Base-by-base conservation (phyloP, 345 rosid species). In the Eutrema yunnanense region DNA sequence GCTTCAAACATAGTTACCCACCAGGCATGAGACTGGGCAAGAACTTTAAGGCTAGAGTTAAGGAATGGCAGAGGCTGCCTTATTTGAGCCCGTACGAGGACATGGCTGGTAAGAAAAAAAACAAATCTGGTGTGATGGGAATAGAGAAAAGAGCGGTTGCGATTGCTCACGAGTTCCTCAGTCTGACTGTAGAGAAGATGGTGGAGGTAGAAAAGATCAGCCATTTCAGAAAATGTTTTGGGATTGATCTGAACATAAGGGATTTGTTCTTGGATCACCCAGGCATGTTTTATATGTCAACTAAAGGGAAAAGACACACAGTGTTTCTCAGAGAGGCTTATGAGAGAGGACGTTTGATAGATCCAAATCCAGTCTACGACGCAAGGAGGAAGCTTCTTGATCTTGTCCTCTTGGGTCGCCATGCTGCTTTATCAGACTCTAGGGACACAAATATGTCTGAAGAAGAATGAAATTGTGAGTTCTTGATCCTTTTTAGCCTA, bases 181-280 rank as follows among this genome's bases (percentile, higher is more conserved):
- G 87, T 60, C 78, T 95, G 81, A 92, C 93, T 0, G 89, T 95
- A 63, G 97, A 95, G 82, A 86, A 88, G 81, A 87, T 85, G 93
- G 92, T 94, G 74, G 97, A 87, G 67, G 97, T 89, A 72, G 97
- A 95, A 71, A 90, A 92, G 85, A 88, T 92, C 13, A 95, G 99
- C 68, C 97, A 90, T 77, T 95, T 88, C 67, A 86, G 96, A 75
- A 88, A 87, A 62, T 84, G 88, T 57, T 90, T 89, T 40, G 87
- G 86, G 72, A 86, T 95, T 75, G 96, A 92, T 74, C 71, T 92
- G 65, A 95, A 92, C 69, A 80, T 90, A 5, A 81, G 96, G 83
- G 96, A 92, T 76, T 77, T 92, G 84, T 88, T 95, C 83, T 82
- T 95, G 83, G 97, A 90, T 84, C 96, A 92, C 69, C 96, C 96